These are phyloP conservation scores for Rhynchosporium graminicola DNA, from an alignment of 2,329 filamentous ascomycete species.

Conservation along the genomic window DNA sequence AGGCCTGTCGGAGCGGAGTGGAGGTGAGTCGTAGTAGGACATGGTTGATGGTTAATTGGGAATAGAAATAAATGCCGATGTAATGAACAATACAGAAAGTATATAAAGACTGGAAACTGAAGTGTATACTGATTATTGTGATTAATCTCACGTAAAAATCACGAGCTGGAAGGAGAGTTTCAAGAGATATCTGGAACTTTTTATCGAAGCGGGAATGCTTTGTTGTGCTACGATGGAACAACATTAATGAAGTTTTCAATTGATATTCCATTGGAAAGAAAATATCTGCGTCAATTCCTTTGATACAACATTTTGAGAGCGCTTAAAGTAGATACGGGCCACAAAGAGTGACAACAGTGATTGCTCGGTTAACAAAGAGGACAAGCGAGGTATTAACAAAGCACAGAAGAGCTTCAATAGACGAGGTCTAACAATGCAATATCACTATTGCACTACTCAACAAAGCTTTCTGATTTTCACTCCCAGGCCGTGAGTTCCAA, in stretches of 20 bases:
- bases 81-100: neutral
- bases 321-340: neutral
- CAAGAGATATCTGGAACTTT: neutral
- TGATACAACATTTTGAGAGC: neutral
- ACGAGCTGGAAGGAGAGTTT: neutral
- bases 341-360: neutral
- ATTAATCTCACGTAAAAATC: neutral
- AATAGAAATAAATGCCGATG: neutral
- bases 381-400: conserved; percentile 1
- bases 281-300: neutral
- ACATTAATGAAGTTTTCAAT: no score
- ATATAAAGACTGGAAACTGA: neutral
- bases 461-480: no score
- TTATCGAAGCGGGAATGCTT: neutral
- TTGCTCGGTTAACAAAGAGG: neutral
- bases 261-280: neutral
- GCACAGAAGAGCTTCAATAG: neutral
- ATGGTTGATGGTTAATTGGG: neutral
- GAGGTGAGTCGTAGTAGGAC: neutral
- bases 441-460: neutral
- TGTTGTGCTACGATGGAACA: neutral
- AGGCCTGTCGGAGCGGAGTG: neutral
- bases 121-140: neutral
- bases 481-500: no score
- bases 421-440: neutral